Percentiles rank a stretch among this genome's conserved stretches.
phyloP scores from a whole-genome alignment of 1,284 basidiomycete species.

The Xerocomus amazonicus region DNA sequence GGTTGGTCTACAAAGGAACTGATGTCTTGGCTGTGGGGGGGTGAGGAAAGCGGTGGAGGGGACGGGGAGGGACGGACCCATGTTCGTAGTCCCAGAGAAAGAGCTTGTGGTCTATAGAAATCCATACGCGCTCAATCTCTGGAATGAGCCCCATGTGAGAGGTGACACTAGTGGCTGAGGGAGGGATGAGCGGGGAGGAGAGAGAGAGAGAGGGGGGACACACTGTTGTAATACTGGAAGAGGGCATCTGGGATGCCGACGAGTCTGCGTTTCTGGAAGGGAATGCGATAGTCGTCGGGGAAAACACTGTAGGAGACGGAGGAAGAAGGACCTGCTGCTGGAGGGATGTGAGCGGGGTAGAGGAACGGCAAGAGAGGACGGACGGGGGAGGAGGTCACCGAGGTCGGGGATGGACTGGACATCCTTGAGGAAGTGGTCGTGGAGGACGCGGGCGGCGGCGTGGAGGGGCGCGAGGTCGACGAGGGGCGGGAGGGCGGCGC shows the following conservation, averaged over 20 bases:
- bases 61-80: constrained; percentile 51
- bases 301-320: constrained; percentile 74
- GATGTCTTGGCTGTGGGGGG: constrained; percentile 64
- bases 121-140: constrained; percentile 94
- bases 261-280: constrained; percentile 76
- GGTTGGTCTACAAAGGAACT: constrained; percentile 88
- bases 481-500: constrained; percentile 35
- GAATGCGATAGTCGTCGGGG: constrained; percentile 74
- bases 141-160: constrained; percentile 89
- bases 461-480: constrained; percentile 61
- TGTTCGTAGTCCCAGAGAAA: constrained; percentile 97
- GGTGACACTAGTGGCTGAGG: constrained; percentile 53
- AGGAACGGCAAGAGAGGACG: constrained; percentile 37
- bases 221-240: constrained; percentile 81
- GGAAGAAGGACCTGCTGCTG: constrained; percentile 60
- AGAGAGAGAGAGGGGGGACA: constrained; percentile 7
- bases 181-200: constrained; percentile 16
- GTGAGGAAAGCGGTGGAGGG: constrained; percentile 2
- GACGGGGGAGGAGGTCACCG: constrained; percentile 55
- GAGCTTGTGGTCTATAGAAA: constrained; percentile 91
- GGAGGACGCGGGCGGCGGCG: constrained; percentile 60
- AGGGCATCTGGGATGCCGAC: constrained; percentile 79
- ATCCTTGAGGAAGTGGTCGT: constrained; percentile 68
- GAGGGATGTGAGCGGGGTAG: constrained; percentile 8
- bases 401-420: constrained; percentile 69